These are phyloP conservation scores for Leptographium radiaticola DNA, from an alignment of 2,329 filamentous ascomycete genomes.

Conservation along the genomic window DNA sequence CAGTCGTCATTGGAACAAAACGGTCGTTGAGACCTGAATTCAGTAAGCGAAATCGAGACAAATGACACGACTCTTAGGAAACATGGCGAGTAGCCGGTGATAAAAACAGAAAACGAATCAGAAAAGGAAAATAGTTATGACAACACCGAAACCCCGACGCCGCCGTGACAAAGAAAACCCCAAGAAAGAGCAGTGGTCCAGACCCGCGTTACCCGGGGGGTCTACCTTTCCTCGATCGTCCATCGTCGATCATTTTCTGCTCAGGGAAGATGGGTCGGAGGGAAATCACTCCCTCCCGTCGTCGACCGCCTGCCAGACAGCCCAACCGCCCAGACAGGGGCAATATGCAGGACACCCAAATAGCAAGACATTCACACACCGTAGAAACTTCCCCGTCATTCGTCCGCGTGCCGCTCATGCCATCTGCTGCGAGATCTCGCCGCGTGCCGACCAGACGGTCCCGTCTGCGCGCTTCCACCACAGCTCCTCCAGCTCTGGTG, in stretches of 20 bases:
- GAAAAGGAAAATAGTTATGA: background rate
- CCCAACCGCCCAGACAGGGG: background rate
- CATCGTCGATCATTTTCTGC: too few relatives aligned
- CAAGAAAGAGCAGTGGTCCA: too few relatives aligned
- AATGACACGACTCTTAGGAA: background rate
- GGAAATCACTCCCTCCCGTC: too few relatives aligned
- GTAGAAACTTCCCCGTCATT: background rate
- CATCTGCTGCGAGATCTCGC: slow-evolving; percentile 3
- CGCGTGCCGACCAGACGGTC: slow-evolving; percentile 8
- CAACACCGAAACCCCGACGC: background rate
- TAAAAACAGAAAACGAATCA: background rate
- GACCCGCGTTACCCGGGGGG: too few relatives aligned
- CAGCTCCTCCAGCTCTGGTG: slow-evolving; percentile 6
- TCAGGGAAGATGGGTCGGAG: too few relatives aligned
- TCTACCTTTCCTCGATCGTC: too few relatives aligned
- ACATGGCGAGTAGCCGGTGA: background rate
- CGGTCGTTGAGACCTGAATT: too few relatives aligned
- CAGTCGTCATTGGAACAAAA: too few relatives aligned
- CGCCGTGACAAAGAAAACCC: too few relatives aligned
- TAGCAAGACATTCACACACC: background rate
- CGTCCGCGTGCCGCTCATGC: slow-evolving; percentile 3
- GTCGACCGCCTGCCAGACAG: too few relatives aligned
- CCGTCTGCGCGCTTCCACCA: slow-evolving; percentile 14
- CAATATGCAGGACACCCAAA: background rate
- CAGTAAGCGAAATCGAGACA: too few relatives aligned